phyloP scores from a whole-genome alignment of 1,284 basidiomycete genomes.

The Microbotryomycetes sp. region DNA sequence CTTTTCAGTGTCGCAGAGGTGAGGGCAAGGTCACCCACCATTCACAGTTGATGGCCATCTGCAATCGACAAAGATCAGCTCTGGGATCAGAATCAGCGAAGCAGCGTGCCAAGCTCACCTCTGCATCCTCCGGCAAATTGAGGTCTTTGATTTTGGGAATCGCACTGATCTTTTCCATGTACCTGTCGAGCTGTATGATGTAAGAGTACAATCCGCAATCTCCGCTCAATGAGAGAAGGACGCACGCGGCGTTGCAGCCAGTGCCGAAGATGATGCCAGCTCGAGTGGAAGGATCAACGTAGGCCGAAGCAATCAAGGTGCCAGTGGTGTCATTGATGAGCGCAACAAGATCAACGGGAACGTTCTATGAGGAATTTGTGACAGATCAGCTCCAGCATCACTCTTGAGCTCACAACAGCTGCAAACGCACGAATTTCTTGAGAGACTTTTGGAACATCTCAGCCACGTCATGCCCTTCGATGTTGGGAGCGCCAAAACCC shows the following conservation, averaged over 20 bases:
- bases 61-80: constrained; percentile 34
- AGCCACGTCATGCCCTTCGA: constrained; percentile 87
- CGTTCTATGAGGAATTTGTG: constrained; percentile 39
- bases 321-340: constrained; percentile 97
- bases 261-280: constrained; percentile 94
- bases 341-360: constrained; percentile 69
- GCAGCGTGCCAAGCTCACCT: constrained; percentile 41
- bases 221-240: constrained; percentile 40
- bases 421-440: constrained; percentile 51
- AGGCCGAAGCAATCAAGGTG: constrained; percentile 92
- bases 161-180: constrained; percentile 67
- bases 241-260: constrained; percentile 96
- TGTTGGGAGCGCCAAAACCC: constrained; percentile 87
- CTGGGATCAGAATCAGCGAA: too few relatives aligned
- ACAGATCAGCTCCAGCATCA: neutral
- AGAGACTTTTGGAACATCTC: constrained; percentile 84
- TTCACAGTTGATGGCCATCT: constrained; percentile 97
- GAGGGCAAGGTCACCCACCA: constrained; percentile 51
- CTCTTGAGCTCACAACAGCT: neutral
- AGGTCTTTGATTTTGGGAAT: constrained; percentile 67
- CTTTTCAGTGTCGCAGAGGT: neutral
- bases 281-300: constrained; percentile 82
- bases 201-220: neutral
- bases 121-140: constrained; percentile 54
- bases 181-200: constrained; percentile 25